Evolutionary conservation across 2,329 filamentous ascomycete genomes (phyloP).

Genomic region (Aulographum hederae): DNA sequence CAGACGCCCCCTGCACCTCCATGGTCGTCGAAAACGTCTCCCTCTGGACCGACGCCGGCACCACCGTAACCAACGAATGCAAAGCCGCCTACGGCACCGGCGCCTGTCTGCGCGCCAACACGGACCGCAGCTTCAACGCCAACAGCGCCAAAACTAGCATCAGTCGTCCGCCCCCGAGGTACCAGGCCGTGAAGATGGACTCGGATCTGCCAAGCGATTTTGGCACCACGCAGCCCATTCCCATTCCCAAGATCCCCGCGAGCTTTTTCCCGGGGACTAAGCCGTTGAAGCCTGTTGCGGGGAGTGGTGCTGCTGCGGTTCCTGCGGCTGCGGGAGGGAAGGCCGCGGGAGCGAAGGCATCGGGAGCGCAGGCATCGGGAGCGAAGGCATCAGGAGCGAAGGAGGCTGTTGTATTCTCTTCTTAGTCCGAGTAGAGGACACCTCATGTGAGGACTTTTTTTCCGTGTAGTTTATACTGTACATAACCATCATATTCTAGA

Average conservation of each 20-base stretch:
- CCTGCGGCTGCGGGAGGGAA: no score
- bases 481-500: no score
- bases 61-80: slow-evolving; percentile 25
- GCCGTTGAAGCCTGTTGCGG: no score
- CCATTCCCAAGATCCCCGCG: slow-evolving; percentile 22
- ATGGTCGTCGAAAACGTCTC: slow-evolving; percentile 31
- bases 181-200: slow-evolving; percentile 19
- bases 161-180: slow-evolving; percentile 18
- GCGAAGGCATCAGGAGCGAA: no score
- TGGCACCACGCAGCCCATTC: slow-evolving; percentile 10
- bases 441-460: no score
- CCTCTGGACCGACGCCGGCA: slow-evolving; percentile 33
- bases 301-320: no score
- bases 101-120: slow-evolving; percentile 24
- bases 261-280: slow-evolving; percentile 23
- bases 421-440: no score
- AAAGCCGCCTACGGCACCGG: slow-evolving; percentile 30
- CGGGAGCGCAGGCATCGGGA: no score
- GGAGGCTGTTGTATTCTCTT: no score
- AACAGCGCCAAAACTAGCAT: slow-evolving; percentile 18
- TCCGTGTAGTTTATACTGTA: no score
- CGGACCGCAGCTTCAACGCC: no score
- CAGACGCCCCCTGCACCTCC: slow-evolving; percentile 31
- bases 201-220: slow-evolving; percentile 13
- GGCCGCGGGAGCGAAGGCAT: no score